A percentile compares a stretch with the other conserved stretches of the same genome.
phyloP scores from a whole-genome alignment of 2,329 filamentous ascomycete genomes.

The Spiromastix sp. region DNA sequence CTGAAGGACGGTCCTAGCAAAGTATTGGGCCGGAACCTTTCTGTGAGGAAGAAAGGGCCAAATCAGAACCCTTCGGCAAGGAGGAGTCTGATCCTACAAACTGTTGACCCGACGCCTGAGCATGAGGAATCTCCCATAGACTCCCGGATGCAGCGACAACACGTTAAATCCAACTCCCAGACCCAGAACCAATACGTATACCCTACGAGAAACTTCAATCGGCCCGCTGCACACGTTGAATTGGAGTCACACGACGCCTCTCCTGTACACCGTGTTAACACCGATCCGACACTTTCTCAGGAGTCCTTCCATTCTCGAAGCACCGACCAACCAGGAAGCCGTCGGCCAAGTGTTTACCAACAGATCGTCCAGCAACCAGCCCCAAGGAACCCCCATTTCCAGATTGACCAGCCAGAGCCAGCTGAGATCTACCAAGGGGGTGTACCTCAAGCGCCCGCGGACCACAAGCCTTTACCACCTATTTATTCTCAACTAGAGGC shows the following conservation, averaged over 20 bases:
- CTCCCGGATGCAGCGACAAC: conserved; percentile 10
- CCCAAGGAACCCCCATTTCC: conserved; percentile 11
- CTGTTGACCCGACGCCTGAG: conserved; percentile 8
- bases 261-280: conserved; percentile 13
- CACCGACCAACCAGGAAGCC: conserved; percentile 12
- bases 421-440: too few species aligned
- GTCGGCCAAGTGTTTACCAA: too few species aligned
- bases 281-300: conserved; percentile 11
- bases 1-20: conserved; percentile 12
- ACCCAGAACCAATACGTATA: conserved; percentile 8
- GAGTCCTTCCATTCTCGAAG: conserved; percentile 13
- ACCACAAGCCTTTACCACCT: too few species aligned
- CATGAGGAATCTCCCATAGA: conserved; percentile 5
- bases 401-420: conserved; percentile 15
- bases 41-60: conserved; percentile 16
- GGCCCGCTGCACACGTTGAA: conserved; percentile 12
- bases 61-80: conserved; percentile 7
- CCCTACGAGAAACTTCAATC: conserved; percentile 11
- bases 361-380: conserved; percentile 10
- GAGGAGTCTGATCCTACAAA: conserved; percentile 4
- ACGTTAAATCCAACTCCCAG: conserved; percentile 8
- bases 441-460: too few species aligned
- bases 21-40: conserved; percentile 17
- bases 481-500: conserved; percentile 14
- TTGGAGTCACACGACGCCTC: conserved; percentile 9